Base-by-base conservation (phyloP, 441 rosid species). In the Gossypium laxum region DNA sequence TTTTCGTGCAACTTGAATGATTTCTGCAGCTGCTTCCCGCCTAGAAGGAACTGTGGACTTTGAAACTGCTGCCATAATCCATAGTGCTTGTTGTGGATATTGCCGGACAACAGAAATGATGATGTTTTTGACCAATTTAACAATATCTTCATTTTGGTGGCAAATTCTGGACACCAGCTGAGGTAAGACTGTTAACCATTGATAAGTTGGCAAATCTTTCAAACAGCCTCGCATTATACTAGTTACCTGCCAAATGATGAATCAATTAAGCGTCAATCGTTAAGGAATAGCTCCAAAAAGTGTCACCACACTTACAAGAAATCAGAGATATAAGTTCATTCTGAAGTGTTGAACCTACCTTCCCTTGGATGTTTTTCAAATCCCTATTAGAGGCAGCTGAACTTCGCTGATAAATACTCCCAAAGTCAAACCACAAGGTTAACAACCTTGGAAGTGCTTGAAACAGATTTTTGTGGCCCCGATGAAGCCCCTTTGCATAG, bases 371-470 rank as follows among this genome's bases (percentile, higher is more conserved):
- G 75, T 71, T 83, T 77, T 81, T 92, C 82, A 89, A 61, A 67
- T 95, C 97, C 79, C 86, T 92, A 75, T 82, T 84, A 78, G 90
- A 80, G 10, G 83, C 82, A 21, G 81, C 73, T 57, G 89, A 84
- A 72, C 79, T 77, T 78, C 76, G 86, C 65, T 84, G 96, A 80
- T 83, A 96, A 74, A 90, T 48, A 82, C 91, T 89, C 70, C 97
- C 94, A 79, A 96, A 93, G 75, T 96, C 98, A 81, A 96, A 96
- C 98, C 98, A 96, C 64, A 96, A 81, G 67, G 97, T 93, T 73
- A 92, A 86, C 86, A 96, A 86, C 78, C 99, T 93, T 59, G 99
- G 98, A 80, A 95, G 98, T 56, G 98, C 98, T 85, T 91, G 99
- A 80, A 92, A 93, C 78, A 96, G 98, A 82, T 89, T 84, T 83